phyloP scores from a whole-genome alignment of 345 rosid genomes.

The Ailanthus altissimus region DNA sequence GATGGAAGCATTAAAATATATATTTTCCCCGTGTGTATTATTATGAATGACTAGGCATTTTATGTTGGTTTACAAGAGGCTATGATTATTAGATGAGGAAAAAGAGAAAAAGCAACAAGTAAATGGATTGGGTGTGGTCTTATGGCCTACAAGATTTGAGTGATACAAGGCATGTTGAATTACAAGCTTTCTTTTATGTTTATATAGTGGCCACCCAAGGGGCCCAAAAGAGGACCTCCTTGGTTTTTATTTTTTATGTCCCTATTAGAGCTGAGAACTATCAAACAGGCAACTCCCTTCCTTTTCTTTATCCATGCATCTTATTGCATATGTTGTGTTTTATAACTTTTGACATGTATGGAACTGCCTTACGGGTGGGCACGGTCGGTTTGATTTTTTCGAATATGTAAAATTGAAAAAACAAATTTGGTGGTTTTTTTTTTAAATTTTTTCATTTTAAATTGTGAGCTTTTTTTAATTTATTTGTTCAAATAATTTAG shows the following conservation, averaged over 20 bases:
- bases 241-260: conserved; percentile 22
- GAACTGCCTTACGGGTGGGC: too few relatives aligned
- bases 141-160: conserved; percentile 22
- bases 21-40: conserved; percentile 5
- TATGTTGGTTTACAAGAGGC: conserved; percentile 3
- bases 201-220: conserved; percentile 12
- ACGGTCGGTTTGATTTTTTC: too few relatives aligned
- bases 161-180: conserved; percentile 21
- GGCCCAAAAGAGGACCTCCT: conserved; percentile 21
- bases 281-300: not conserved
- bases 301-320: not conserved
- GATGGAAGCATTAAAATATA: conserved; percentile 8
- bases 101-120: not conserved
- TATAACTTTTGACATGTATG: not conserved
- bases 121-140: not conserved
- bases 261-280: not conserved
- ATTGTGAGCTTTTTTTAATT: too few relatives aligned
- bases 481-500: too few relatives aligned
- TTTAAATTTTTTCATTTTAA: too few relatives aligned
- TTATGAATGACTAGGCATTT: conserved; percentile 13
- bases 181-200: conserved; percentile 19
- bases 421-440: too few relatives aligned
- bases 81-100: conserved; percentile 3
- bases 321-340: not conserved
- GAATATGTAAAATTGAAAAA: too few relatives aligned